These are phyloP conservation scores for Populus hybrid DNA, from an alignment of 441 rosid genomes.

Conservation along the genomic window DNA sequence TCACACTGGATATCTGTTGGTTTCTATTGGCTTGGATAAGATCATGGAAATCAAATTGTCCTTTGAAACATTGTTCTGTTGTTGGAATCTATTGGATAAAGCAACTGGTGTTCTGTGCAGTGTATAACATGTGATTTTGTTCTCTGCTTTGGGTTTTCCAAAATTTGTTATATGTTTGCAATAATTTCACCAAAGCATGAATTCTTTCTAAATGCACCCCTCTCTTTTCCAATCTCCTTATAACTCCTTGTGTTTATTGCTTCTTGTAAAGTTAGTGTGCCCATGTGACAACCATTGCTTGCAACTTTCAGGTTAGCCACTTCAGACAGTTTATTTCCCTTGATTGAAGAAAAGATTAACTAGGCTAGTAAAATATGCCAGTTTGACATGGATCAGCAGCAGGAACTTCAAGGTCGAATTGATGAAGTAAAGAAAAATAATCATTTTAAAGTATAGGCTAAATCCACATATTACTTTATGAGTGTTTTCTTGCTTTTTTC, in stretches of 20 bases:
- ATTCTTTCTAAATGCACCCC: background rate
- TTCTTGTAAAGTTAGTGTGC: background rate
- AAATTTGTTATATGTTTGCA: background rate
- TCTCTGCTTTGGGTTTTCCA: background rate
- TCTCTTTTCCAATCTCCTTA: background rate
- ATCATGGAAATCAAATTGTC: background rate
- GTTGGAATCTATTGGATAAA: background rate
- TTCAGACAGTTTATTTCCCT: slow-evolving; percentile 59
- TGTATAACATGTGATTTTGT: background rate
- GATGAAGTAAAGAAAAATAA: slow-evolving; percentile 61
- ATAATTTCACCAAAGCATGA: background rate
- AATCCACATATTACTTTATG: background rate
- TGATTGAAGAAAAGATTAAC: slow-evolving; percentile 81
- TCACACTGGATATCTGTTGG: background rate
- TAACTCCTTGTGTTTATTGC: background rate
- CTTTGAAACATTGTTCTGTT: background rate
- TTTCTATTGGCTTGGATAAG: background rate
- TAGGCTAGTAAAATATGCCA: slow-evolving; percentile 76
- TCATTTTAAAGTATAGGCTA: background rate
- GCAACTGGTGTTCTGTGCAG: background rate
- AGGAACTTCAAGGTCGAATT: slow-evolving; percentile 55
- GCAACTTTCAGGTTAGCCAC: slow-evolving; percentile 55
- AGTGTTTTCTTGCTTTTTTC: background rate
- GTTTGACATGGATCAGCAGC: slow-evolving; percentile 52
- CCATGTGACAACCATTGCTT: background rate